These are phyloP conservation scores for Isatis lusitanica DNA, from an alignment of 441 rosid species.

Conservation along the genomic window DNA sequence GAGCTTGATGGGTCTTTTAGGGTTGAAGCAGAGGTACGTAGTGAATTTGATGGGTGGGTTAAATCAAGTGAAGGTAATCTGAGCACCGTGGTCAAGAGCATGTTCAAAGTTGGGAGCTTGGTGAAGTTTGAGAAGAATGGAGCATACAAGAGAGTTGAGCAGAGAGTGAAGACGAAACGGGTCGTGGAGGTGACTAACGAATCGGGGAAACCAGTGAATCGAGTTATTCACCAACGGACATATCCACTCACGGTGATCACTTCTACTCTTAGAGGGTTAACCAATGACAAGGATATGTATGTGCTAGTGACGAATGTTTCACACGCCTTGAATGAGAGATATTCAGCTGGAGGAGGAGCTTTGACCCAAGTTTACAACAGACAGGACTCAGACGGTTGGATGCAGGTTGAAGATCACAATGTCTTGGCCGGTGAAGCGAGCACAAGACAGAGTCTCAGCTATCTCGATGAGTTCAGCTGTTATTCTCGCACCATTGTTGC, in stretches of 20 bases:
- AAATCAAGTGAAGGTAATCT: conserved; percentile 60
- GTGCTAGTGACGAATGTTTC: conserved; percentile 61
- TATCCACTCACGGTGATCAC: conserved; percentile 62
- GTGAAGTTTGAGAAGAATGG: conserved; percentile 50
- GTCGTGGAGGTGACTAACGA: conserved; percentile 44
- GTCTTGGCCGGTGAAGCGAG: conserved; percentile 56
- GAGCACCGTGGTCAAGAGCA: conserved; percentile 48
- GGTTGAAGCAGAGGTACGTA: conserved; percentile 52
- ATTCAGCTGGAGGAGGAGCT: conserved; percentile 33
- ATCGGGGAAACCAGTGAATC: conserved; percentile 33
- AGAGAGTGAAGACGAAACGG: conserved; percentile 44
- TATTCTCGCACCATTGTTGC: conserved; percentile 49
- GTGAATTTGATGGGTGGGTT: conserved; percentile 66
- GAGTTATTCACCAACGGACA: conserved; percentile 28
- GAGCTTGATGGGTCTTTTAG: conserved; percentile 62
- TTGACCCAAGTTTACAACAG: conserved; percentile 36
- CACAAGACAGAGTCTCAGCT: conserved; percentile 53
- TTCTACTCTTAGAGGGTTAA: conserved; percentile 42
- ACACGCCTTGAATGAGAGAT: conserved; percentile 45
- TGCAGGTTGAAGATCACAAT: conserved; percentile 68
- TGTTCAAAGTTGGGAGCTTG: conserved; percentile 41
- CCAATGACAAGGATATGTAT: conserved; percentile 38
- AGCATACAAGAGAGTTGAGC: conserved; percentile 48
- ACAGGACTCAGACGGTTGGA: conserved; percentile 70
- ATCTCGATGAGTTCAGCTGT: conserved; percentile 48